Conservation (phyloP, 495 filamentous ascomycete species). For the Annulohypoxylon stygium region DNA sequence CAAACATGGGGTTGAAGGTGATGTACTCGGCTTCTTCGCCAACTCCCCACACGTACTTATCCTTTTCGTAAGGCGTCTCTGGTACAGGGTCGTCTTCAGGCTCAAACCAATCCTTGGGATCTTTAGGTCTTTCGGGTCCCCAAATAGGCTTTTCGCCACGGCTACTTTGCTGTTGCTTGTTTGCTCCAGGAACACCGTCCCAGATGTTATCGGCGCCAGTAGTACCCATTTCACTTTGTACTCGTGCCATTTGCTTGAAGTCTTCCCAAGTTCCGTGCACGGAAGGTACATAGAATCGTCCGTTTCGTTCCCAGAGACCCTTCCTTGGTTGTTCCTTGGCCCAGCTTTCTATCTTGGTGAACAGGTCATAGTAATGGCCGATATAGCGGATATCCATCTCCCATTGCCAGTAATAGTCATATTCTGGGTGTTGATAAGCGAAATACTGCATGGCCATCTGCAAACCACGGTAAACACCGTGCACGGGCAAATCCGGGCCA, state of each 20-base stretch:
- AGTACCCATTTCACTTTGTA: slow-evolving; percentile 87
- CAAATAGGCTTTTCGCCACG: slow-evolving; percentile 79
- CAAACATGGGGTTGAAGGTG: slow-evolving; percentile 92
- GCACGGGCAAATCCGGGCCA: slow-evolving; percentile 75
- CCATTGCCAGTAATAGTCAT: slow-evolving; percentile 98
- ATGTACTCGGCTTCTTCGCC: slow-evolving; percentile 94
- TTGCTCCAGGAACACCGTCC: slow-evolving; percentile 58
- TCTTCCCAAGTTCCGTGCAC: slow-evolving; percentile 93
- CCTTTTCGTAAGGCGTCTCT: slow-evolving; percentile 76
- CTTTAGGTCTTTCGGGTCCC: slow-evolving; percentile 81
- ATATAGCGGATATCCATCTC: slow-evolving; percentile 98
- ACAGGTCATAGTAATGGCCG: slow-evolving; percentile 94
- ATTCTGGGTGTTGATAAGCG: slow-evolving; percentile 88
- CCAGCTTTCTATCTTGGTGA: slow-evolving; percentile 80
- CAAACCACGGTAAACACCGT: slow-evolving; percentile 90
- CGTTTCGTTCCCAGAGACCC: slow-evolving; percentile 92
- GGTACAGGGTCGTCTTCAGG: slow-evolving; percentile 78
- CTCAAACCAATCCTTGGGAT: slow-evolving; percentile 74
- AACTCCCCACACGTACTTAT: slow-evolving; percentile 88
- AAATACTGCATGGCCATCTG: slow-evolving; percentile 97
- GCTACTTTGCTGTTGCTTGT: slow-evolving; percentile 46
- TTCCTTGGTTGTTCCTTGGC: slow-evolving; percentile 87
- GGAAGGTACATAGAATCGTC: slow-evolving; percentile 89
- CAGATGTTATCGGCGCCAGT: slow-evolving; percentile 79
- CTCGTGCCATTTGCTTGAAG: slow-evolving; percentile 91